Evolutionary conservation across 75 land plant species (phyloP), one percentile per base, ranked within the genome.

Genomic region (Pinus tabuliformis): DNA sequence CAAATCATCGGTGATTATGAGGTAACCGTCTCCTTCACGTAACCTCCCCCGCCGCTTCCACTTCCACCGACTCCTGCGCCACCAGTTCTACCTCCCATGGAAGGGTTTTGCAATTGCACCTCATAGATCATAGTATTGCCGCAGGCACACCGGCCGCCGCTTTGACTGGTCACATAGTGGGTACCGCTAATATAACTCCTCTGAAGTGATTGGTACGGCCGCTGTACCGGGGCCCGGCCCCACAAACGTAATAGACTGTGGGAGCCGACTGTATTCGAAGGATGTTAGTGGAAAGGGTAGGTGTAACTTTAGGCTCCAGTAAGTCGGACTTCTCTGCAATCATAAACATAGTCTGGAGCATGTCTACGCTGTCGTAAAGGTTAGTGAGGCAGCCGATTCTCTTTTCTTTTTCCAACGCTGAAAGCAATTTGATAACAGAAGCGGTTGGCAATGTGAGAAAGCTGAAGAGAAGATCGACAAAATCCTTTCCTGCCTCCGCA

Each of bases 321-420:
- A 39, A 18, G 15, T 15, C 16, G 24, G 45, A 39, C 28, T 36
- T 68, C 3, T 17, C 36, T 0, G 30, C 72, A 28, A 24, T 39
- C n/a, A 65, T 22, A 62, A 63, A 80, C 3, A 49, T 57, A 0
- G 59, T 57, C 58, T 66, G 62, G 1, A 81, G 61, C 45, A 72
- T 80, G 70, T 80, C 77, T 6, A 88, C n/a, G 84, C 86, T 84
- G 7, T 64, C 70, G 62, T 82, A 88, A 17, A 84, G 30, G 30
- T 30, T 30, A 1, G 30, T 30, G 30, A 30, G 30, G 30, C 30
- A 30, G 30, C 30, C 30, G 80, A 78, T 75, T 56, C 60, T 72
- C 79, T 72, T 78, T 4, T 75, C 30, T 33, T 56, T 72, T 20
- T 15, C 42, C n/a, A 57, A 14, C 2, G 73, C 64, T 11, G 22